These are phyloP conservation scores for Colletotrichum musicola DNA, from an alignment of 2,329 filamentous ascomycete genomes.

Conservation along the genomic window DNA sequence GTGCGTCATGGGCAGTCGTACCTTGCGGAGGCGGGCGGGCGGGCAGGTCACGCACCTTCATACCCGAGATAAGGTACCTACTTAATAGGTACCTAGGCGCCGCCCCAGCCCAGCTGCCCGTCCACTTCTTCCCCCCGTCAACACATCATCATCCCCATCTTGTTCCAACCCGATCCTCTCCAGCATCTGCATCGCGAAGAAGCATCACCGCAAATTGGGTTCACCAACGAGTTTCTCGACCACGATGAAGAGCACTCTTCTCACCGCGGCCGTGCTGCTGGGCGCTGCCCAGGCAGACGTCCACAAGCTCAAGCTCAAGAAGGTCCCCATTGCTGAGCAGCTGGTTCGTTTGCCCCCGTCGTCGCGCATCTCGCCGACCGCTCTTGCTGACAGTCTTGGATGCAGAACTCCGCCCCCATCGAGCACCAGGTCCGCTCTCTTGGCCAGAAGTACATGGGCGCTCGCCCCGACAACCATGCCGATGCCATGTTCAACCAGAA, in stretches of 20 bases:
- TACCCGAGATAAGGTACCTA: slow-evolving; percentile 21
- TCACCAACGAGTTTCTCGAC: slow-evolving; percentile 42
- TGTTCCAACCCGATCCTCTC: slow-evolving; percentile 14
- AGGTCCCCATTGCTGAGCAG: slow-evolving; percentile 92
- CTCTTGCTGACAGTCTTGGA: slow-evolving; percentile 35
- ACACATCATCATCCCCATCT: slow-evolving; percentile 35
- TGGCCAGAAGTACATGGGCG: slow-evolving; percentile 96
- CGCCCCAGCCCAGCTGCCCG: slow-evolving; percentile 20
- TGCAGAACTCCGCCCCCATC: slow-evolving; percentile 81
- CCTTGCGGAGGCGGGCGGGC: slow-evolving; percentile 36
- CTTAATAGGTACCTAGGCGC: slow-evolving; percentile 36
- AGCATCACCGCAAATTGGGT: slow-evolving; percentile 20
- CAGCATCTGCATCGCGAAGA: slow-evolving; percentile 30
- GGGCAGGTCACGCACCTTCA: slow-evolving; percentile 26
- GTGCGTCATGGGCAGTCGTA: slow-evolving; percentile 13
- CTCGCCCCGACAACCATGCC: slow-evolving; percentile 76
- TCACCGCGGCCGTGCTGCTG: slow-evolving; percentile 84
- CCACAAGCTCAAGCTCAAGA: slow-evolving; percentile 98
- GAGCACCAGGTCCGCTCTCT: slow-evolving; percentile 85
- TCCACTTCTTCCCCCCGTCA: slow-evolving; percentile 34
- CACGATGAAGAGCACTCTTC: slow-evolving; percentile 87
- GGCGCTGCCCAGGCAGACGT: slow-evolving; percentile 86
- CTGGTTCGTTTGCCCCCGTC: slow-evolving; percentile 71
- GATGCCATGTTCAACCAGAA: slow-evolving; percentile 85
- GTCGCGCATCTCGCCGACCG: not conserved